Conservation (phyloP, 129 eudicot species). For the Saposhnikovia divaricata region DNA sequence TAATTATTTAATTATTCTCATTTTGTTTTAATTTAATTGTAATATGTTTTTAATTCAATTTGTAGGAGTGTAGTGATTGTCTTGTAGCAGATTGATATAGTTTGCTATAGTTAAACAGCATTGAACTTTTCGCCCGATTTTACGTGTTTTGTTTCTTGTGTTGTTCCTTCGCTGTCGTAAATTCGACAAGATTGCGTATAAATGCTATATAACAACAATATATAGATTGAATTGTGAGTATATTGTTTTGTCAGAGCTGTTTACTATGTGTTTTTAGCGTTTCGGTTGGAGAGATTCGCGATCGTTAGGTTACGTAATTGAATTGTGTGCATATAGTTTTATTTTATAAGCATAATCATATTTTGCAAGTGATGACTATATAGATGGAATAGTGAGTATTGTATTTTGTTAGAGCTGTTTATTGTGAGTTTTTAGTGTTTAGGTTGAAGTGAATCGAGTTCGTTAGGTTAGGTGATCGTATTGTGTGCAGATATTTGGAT, state of each 20-base stretch:
- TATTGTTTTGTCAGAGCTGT: neutral
- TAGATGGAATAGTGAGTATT: neutral
- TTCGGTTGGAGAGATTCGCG: neutral
- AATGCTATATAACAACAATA: neutral
- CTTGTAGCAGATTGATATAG: neutral
- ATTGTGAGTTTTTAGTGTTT: neutral
- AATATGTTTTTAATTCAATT: neutral
- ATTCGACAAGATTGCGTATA: neutral
- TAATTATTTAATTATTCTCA: too few relatives aligned
- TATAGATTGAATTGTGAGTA: neutral
- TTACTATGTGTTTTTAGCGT: neutral
- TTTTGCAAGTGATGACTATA: neutral
- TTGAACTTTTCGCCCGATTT: slow-evolving; percentile 1
- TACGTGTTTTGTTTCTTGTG: neutral
- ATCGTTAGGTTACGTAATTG: neutral
- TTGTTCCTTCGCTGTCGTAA: neutral
- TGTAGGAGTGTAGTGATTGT: neutral
- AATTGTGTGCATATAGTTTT: neutral
- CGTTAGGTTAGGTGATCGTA: neutral
- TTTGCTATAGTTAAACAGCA: neutral
- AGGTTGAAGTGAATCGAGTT: neutral
- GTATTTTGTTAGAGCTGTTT: neutral
- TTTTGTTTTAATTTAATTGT: neutral
- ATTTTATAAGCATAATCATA: neutral
- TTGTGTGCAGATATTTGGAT: neutral